Conservation (phyloP, 2,329 filamentous ascomycete genomes). For the Fusarium hostae region DNA sequence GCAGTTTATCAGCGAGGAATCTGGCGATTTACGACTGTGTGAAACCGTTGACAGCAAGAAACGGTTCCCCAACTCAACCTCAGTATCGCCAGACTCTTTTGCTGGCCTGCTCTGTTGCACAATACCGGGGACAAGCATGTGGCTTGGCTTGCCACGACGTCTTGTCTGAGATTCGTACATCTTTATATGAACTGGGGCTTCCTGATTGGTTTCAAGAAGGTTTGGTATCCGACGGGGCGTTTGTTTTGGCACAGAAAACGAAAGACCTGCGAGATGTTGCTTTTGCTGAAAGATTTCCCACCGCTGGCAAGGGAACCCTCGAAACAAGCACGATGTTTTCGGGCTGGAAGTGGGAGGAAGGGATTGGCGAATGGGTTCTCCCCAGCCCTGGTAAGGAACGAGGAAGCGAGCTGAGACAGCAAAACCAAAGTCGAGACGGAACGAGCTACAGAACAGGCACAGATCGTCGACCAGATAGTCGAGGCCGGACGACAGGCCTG, state of each 20-base stretch:
- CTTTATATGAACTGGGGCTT: constrained; percentile 51
- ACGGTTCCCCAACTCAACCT: constrained; percentile 21
- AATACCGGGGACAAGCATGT: constrained; percentile 58
- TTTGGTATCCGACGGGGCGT: constrained; percentile 60
- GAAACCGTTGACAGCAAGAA: constrained; percentile 28
- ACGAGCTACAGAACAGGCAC: constrained; percentile 11
- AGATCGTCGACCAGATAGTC: constrained; percentile 23
- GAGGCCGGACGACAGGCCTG: constrained; percentile 14
- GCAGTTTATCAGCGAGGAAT: constrained; percentile 24
- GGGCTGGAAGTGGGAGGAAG: constrained; percentile 55
- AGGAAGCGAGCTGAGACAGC: constrained; percentile 14
- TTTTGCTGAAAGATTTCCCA: constrained; percentile 60
- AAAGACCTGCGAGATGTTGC: constrained; percentile 64
- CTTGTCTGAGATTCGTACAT: constrained; percentile 54
- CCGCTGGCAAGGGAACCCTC: constrained; percentile 10
- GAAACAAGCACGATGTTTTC: constrained; percentile 45
- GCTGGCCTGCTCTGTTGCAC: constrained; percentile 59
- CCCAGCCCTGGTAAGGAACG: constrained; percentile 30
- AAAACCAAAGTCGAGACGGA: constrained; percentile 8
- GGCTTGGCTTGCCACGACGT: constrained; percentile 52
- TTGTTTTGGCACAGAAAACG: constrained; percentile 63
- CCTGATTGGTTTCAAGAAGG: constrained; percentile 49
- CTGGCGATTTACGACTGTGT: constrained; percentile 39
- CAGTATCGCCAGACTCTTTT: constrained; percentile 48
- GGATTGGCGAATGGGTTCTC: constrained; percentile 55